Evolutionary conservation across 139 green algal species (phyloP).

Genomic region (Chlorella sp.): DNA sequence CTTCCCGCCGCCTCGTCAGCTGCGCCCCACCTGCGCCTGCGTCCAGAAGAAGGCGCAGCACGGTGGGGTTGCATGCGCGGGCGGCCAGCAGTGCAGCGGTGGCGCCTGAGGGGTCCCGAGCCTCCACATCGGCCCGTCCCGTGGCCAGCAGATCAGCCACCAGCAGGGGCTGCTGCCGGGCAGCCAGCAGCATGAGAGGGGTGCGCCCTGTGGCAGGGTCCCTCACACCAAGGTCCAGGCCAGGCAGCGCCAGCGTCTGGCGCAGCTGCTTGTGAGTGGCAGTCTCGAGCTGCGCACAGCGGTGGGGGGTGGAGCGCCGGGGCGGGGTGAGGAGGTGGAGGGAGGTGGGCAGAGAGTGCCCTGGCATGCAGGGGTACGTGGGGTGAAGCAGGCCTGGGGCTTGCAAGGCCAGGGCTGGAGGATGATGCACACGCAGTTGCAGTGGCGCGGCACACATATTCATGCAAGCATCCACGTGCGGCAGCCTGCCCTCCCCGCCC

Average conservation of each 20-base stretch:
- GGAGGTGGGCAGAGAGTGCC: too few species aligned
- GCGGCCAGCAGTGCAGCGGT: constrained; percentile 11
- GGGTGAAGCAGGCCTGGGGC: neutral
- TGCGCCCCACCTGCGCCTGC: constrained; percentile 2
- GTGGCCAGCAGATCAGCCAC: constrained; percentile 8
- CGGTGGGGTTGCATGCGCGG: neutral
- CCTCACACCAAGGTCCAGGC: neutral
- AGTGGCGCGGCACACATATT: neutral
- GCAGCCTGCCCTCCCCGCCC: neutral
- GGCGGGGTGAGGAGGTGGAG: neutral
- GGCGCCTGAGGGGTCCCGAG: neutral
- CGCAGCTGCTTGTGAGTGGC: constrained; percentile 17
- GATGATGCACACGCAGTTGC: neutral
- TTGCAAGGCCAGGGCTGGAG: neutral
- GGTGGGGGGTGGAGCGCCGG: neutral
- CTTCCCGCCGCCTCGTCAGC: neutral
- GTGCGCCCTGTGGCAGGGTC: neutral
- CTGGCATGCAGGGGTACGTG: neutral
- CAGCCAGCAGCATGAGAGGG: neutral
- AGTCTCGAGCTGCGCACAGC: neutral
- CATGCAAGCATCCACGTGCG: neutral
- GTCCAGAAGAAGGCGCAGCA: constrained; percentile 5
- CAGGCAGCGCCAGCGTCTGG: constrained; percentile 12
- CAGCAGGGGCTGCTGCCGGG: neutral
- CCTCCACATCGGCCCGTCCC: neutral